phyloP scores from a whole-genome alignment of 305 asterid genomes.

The Rubia occidens region DNA sequence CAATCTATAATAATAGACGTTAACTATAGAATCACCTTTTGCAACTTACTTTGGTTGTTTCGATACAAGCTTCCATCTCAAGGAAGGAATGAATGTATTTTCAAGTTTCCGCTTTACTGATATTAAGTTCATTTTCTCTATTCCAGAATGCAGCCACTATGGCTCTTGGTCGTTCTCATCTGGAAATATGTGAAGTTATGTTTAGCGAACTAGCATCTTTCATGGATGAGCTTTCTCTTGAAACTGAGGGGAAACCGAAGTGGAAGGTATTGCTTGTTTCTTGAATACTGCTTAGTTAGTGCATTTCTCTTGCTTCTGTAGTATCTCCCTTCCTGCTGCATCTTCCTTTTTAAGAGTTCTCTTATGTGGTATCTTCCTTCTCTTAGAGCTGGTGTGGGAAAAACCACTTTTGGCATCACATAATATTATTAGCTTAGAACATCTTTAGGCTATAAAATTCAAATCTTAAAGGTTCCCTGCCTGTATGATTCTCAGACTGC shows the following conservation, averaged over 20 bases:
- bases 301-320: constrained; percentile 13
- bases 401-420: constrained; percentile 1
- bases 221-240: constrained; percentile 85
- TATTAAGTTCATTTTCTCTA: constrained; percentile 7
- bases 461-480: background rate
- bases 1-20: background rate
- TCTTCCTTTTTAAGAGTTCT: background rate
- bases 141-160: constrained; percentile 91
- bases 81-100: background rate
- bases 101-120: background rate
- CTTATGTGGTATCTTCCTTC: constrained; percentile 13
- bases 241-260: constrained; percentile 94
- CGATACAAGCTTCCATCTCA: constrained; percentile 4
- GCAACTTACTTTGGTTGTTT: constrained; percentile 8
- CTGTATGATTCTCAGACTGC: background rate
- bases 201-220: constrained; percentile 95
- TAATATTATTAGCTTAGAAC: background rate
- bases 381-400: background rate
- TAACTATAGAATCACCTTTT: background rate
- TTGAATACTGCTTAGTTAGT: constrained; percentile 6
- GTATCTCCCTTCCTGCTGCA: constrained; percentile 8
- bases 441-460: background rate
- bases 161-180: constrained; percentile 99
- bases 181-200: constrained; percentile 94
- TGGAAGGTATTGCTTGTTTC: constrained; percentile 70